These are phyloP conservation scores for Naganishia friedmannii DNA, from an alignment of 768 basidiomycete species.

Conservation along the genomic window DNA sequence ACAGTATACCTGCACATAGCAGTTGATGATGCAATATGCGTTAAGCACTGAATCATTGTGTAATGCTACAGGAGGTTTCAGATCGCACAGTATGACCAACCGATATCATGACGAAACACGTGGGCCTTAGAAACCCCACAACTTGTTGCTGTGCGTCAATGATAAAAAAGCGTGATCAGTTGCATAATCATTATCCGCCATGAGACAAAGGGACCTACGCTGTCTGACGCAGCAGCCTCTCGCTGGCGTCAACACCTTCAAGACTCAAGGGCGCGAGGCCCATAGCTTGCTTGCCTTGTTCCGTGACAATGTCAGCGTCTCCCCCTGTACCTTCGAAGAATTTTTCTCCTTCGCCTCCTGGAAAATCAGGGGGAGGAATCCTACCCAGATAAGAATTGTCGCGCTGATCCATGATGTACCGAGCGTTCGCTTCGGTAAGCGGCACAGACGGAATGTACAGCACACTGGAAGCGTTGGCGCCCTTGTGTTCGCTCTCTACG, in stretches of 20 bases:
- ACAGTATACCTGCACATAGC: too few relatives aligned
- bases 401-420: slow-evolving; percentile 64
- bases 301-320: slow-evolving; percentile 53
- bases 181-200: neutral
- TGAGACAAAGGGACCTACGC: neutral
- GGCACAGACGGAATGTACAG: slow-evolving; percentile 50
- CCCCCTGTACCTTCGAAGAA: slow-evolving; percentile 54
- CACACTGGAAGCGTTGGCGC: slow-evolving; percentile 42
- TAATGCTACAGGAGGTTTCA: neutral
- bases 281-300: slow-evolving; percentile 36
- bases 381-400: slow-evolving; percentile 63
- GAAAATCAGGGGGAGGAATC: slow-evolving; percentile 70
- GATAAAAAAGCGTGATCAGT: neutral
- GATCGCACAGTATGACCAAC: too few relatives aligned
- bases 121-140: neutral
- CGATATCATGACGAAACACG: too few relatives aligned
- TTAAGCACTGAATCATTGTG: too few relatives aligned
- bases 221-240: neutral
- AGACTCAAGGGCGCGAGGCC: slow-evolving; percentile 18
- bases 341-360: slow-evolving; percentile 54
- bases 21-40: too few relatives aligned
- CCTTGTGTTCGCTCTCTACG: slow-evolving; percentile 44
- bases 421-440: slow-evolving; percentile 41
- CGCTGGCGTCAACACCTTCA: slow-evolving; percentile 3
- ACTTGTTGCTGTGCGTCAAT: neutral